phyloP scores from a whole-genome alignment of 805 yeast species.

The Yarrowia sp. region DNA sequence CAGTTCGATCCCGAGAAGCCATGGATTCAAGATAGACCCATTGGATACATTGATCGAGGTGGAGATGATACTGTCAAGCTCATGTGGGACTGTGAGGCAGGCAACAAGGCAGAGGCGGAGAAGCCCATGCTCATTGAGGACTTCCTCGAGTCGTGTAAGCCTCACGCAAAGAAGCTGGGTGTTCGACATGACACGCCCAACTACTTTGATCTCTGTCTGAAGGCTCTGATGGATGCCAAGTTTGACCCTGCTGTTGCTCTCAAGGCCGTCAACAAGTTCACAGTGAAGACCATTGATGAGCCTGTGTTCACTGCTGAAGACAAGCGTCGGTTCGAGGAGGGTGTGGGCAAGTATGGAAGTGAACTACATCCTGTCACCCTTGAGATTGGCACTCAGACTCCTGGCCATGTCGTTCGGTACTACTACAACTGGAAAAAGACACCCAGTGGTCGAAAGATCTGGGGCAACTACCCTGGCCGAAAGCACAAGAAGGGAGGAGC shows the following conservation, averaged over 20 bases:
- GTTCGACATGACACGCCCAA: slow-evolving; percentile 75
- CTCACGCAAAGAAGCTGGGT: slow-evolving; percentile 62
- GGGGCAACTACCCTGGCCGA: slow-evolving; percentile 84
- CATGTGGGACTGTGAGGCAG: slow-evolving; percentile 61
- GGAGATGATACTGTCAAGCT: slow-evolving; percentile 66
- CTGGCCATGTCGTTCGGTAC: slow-evolving; percentile 79
- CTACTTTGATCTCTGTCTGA: slow-evolving; percentile 76
- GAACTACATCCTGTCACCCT: slow-evolving; percentile 71
- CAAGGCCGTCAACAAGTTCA: slow-evolving; percentile 55
- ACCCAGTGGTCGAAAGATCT: slow-evolving; percentile 69
- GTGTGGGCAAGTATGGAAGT: slow-evolving; percentile 73
- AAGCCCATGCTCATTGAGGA: slow-evolving; percentile 52
- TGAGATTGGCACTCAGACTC: slow-evolving; percentile 68
- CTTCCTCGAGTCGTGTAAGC: slow-evolving; percentile 63
- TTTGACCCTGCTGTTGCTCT: slow-evolving; percentile 63
- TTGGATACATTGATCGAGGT: slow-evolving; percentile 86
- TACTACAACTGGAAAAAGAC: slow-evolving; percentile 95
- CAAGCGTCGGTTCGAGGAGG: slow-evolving; percentile 71
- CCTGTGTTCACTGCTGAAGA: slow-evolving; percentile 78
- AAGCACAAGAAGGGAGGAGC: slow-evolving; percentile 61
- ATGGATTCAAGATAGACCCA: slow-evolving; percentile 81
- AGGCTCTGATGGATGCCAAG: slow-evolving; percentile 58
- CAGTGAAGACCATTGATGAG: slow-evolving; percentile 69
- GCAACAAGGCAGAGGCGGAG: slow-evolving; percentile 44
- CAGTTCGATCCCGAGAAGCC: slow-evolving; percentile 44